These are phyloP conservation scores for Microbotryomycetes sp. DNA, from an alignment of 1,284 basidiomycete genomes.

Conservation along the genomic window DNA sequence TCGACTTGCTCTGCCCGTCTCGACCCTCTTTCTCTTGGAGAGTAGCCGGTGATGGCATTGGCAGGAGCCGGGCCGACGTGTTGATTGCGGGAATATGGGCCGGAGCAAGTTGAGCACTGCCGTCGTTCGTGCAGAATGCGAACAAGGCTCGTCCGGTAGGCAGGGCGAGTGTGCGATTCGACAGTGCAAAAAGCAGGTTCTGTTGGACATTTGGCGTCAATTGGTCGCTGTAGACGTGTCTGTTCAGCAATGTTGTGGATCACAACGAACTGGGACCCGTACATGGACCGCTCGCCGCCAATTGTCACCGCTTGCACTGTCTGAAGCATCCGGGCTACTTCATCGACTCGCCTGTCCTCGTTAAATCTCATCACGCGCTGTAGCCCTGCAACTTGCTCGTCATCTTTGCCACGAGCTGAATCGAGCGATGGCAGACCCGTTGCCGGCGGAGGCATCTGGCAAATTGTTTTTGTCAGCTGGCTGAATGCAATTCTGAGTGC, in stretches of 20 bases:
- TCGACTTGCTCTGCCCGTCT: conserved; percentile 50
- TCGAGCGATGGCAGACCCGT: background rate
- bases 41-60: conserved; percentile 26
- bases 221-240: conserved; percentile 19
- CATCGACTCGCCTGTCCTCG: conserved; percentile 73
- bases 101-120: conserved; percentile 55
- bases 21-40: conserved; percentile 29
- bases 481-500: conserved; percentile 9
- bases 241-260: background rate
- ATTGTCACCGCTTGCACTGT: conserved; percentile 63
- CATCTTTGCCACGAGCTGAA: background rate
- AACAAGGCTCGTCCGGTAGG: conserved; percentile 82
- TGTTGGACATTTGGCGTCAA: conserved; percentile 50
- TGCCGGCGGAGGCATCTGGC: no score
- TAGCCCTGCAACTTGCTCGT: conserved; percentile 41
- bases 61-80: conserved; percentile 27
- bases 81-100: conserved; percentile 64
- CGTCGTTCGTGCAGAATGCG: conserved; percentile 59
- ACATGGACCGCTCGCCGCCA: conserved; percentile 47
- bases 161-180: conserved; percentile 74
- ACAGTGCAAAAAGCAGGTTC: conserved; percentile 63
- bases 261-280: conserved; percentile 50
- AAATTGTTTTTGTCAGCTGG: conserved; percentile 6
- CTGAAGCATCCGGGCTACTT: conserved; percentile 78
- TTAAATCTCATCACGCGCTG: conserved; percentile 51